Conservation (phyloP, 2,329 filamentous ascomycete species). For the Lecanicillium sp. region DNA sequence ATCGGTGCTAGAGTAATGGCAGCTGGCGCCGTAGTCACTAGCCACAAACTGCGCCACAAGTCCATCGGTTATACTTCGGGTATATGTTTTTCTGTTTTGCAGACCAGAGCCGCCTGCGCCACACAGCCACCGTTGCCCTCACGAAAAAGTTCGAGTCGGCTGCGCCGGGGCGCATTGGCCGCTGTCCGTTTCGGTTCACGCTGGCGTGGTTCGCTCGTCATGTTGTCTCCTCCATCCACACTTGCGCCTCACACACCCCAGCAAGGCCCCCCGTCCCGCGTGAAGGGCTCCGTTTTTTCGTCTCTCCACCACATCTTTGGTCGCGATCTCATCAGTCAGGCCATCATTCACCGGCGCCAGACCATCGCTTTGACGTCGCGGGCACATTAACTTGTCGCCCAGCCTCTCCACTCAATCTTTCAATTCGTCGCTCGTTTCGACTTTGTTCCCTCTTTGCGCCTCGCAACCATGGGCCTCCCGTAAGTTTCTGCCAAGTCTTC, state of each 20-base stretch:
- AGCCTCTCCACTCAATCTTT: not conserved
- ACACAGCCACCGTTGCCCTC: no score
- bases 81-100: no score
- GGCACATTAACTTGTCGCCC: not conserved
- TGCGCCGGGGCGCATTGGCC: no score
- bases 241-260: not conserved
- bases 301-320: constrained; percentile 8
- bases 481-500: constrained; percentile 25
- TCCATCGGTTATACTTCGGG: no score
- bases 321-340: constrained; percentile 4
- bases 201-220: no score
- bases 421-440: not conserved
- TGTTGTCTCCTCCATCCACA: no score
- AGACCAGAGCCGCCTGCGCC: no score
- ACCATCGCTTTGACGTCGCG: not conserved
- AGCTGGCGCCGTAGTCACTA: not conserved
- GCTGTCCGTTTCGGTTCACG: no score
- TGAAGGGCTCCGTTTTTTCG: constrained; percentile 9
- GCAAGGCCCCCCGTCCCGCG: constrained; percentile 3
- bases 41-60: not conserved
- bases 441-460: constrained; percentile 1
- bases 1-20: no score
- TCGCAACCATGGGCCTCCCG: constrained; percentile 36
- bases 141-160: no score
- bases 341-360: constrained; percentile 5